Evolutionary conservation across 2,329 filamentous ascomycete species (phyloP), one percentile per base, ranked within the genome.

Genomic region (Paracorniculantispora psalliotae): DNA sequence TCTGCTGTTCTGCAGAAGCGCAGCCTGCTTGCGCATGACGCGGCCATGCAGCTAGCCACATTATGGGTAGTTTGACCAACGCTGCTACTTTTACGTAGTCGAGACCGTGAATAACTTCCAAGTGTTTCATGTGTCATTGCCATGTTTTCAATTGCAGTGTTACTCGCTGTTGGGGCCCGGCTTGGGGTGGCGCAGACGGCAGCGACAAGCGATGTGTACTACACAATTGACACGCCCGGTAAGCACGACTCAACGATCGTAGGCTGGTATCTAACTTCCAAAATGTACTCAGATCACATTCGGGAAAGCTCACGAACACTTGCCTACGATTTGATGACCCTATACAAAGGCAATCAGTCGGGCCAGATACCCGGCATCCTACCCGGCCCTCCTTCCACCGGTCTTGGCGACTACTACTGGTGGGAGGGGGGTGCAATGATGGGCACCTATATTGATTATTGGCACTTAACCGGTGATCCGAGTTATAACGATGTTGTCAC

Each of bases 281-380:
- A 13, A 13, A 6, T 23, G 2, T 43, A n/a, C n/a, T n/a, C n/a
- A 82, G 80, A 70, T 2, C 76, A 77, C 10, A 81, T 82, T 62
- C 77, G 74, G 47, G 53, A 71, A 3, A 74, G 78, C 0, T 78
- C 81, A n/a, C 68, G 71, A 44, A 72, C 72, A 12, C 74, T 83
- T 19, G 80, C 80, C 13, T 73, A 78, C 67, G 79, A 83, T 57
- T 70, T 81, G 17, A 77, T 82, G 69, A 65, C 73, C 15, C 78
- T 77, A 65, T 83, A 83, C 68, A 71, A 77, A 39, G 80, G 80
- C 59, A 80, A 82, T 63, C 65, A 75, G 60, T 72, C 78, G 1
- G 81, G 81, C 57, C 72, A 76, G 67, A 80, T 78, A 17, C 81
- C 82, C 8, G 82, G 82, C 35, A 84, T 83, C 64, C 70, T 85